Base-by-base conservation (phyloP, 2,329 filamentous ascomycete species). In the Xylariaceae sp. region DNA sequence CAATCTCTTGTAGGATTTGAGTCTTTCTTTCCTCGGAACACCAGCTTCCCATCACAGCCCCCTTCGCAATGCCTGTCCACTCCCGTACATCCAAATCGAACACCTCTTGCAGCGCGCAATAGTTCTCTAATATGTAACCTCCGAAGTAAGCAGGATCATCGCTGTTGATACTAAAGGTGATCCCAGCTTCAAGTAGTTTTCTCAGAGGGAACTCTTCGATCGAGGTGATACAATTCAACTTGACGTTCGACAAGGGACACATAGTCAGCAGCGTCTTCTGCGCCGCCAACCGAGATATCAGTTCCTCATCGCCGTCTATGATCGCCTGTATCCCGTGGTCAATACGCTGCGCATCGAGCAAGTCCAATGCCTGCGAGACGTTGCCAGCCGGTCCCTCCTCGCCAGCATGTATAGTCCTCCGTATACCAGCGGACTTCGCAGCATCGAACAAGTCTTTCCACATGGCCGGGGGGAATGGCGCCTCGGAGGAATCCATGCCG, bases 71-170 rank as follows among this genome's bases (percentile, higher is more conserved):
- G 6, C 62, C 68, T 56, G 71, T 75, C 88, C 87, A 90, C 47
- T 91, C 86, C n/a, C 70, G 66, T 4, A 83, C 68, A 18, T 66
- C 75, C 56, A 91, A 66, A 4, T 70, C 63, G 65, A 89, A 89
- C 1, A 83, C 81, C 39, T 89, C 83, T 66, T 91, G 86, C 30
- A 91, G 84, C 1, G 83, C 84, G 59, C 81, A 85, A 68, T 86
- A 90, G 58, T 90, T 90, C 59, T 87, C 85, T 45, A 87, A 70
- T 46, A 90, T 80, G 66, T 89, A 90, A 0, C 81, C 84, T 3
- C 86, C 85, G 69, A 91, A 90, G 62, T 89, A 89, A 11, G 83
- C 85, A 51, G 85, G 85, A 62, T 89, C 85, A 62, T 89, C 86
- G 57, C 82, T 86, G 67, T 89, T 89, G 64, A 90, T 80, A 48